A percentile compares a stretch with the other conserved stretches of the same genome.
Conservation (phyloP, 352 stramenopile genomes). For the Halophytophthora polymorphica region DNA sequence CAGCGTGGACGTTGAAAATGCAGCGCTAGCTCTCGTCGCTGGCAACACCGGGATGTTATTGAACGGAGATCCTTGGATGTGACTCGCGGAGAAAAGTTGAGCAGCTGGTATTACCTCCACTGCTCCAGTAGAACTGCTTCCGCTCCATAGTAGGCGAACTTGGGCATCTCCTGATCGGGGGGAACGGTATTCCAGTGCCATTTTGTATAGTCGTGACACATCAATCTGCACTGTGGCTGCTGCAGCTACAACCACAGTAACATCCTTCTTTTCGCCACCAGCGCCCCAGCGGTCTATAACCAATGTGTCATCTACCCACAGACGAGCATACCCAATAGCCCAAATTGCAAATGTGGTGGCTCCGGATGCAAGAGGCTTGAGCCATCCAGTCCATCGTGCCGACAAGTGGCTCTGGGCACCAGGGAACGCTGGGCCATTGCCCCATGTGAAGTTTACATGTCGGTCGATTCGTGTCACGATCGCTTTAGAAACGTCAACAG, state of each 20-base stretch:
- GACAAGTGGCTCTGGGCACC: slow-evolving; percentile 52
- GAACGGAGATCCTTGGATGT: slow-evolving; percentile 57
- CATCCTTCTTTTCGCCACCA: slow-evolving; percentile 20
- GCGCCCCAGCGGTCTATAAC: slow-evolving; percentile 63
- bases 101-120: slow-evolving; percentile 45
- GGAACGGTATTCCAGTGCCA: slow-evolving; percentile 67
- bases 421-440: slow-evolving; percentile 38
- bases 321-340: slow-evolving; percentile 46
- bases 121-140: slow-evolving; percentile 8
- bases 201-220: slow-evolving; percentile 32
- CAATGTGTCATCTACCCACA: slow-evolving; percentile 64
- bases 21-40: slow-evolving; percentile 18
- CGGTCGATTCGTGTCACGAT: slow-evolving; percentile 53
- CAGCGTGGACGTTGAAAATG: slow-evolving; percentile 13
- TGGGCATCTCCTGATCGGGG: slow-evolving; percentile 30
- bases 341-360: slow-evolving; percentile 46
- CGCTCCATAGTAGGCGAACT: slow-evolving; percentile 50
- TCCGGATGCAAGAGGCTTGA: slow-evolving; percentile 43
- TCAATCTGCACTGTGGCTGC: slow-evolving; percentile 29
- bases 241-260: slow-evolving; percentile 12
- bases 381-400: slow-evolving; percentile 62
- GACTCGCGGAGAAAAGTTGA: slow-evolving; percentile 42
- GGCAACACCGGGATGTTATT: slow-evolving; percentile 34
- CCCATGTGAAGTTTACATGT: slow-evolving; percentile 76
- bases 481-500: not conserved